These are phyloP conservation scores for Yamadazyma spencermartinsiae DNA, from an alignment of 1,139 yeast species.

Conservation along the genomic window DNA sequence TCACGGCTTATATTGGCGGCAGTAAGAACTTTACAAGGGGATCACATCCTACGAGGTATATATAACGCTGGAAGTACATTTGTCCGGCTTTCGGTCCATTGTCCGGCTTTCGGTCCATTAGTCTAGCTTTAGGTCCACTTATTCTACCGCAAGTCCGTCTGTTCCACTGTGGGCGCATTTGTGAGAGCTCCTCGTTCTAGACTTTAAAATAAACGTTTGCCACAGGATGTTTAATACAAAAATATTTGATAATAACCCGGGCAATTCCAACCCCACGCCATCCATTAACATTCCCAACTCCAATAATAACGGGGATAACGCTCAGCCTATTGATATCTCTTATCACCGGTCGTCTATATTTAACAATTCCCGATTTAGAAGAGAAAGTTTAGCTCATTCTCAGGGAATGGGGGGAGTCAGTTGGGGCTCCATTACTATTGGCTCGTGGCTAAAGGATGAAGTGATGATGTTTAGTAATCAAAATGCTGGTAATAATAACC, in stretches of 20 bases:
- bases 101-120: too few species aligned
- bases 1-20: too few species aligned
- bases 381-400: slow-evolving; percentile 92
- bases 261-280: slow-evolving; percentile 14
- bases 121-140: too few species aligned
- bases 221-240: slow-evolving; percentile 40
- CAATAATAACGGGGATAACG: slow-evolving; percentile 17
- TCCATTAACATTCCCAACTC: slow-evolving; percentile 17
- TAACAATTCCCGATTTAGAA: slow-evolving; percentile 48
- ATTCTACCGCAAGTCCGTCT: too few species aligned
- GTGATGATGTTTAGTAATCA: slow-evolving; percentile 54
- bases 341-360: slow-evolving; percentile 46
- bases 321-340: slow-evolving; percentile 51
- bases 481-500: slow-evolving; percentile 17
- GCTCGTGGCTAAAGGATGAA: slow-evolving; percentile 95
- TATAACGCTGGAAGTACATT: too few species aligned
- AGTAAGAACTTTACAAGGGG: too few species aligned
- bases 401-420: slow-evolving; percentile 98
- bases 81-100: too few species aligned
- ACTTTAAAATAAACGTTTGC: too few species aligned
- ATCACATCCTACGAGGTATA: too few species aligned
- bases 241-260: slow-evolving; percentile 27
- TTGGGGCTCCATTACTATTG: slow-evolving; percentile 97
- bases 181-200: too few species aligned
- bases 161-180: too few species aligned